Evolutionary conservation across 345 rosid genomes (phyloP), one percentile per base, ranked within the genome.

Genomic region (Camelina neglecta): DNA sequence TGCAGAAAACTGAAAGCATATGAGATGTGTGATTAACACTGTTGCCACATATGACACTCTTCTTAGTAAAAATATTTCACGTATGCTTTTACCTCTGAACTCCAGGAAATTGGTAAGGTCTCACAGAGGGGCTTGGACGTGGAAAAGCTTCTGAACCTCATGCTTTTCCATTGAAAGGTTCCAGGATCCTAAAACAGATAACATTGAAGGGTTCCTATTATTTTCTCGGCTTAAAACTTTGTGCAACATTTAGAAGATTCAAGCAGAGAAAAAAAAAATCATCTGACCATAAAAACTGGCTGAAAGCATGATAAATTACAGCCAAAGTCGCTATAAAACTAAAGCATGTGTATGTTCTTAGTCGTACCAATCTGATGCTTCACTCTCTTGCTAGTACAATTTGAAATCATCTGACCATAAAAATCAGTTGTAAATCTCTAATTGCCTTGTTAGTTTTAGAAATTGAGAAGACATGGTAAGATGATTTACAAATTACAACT

Each of bases 51-150:
- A 65, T 72, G 59, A 67, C 21, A 59, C 35, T 65, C 21, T 39
- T 13, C 76, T 57, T 18, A 51, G 57, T 20, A 21, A 67, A 67
- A 33, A 54, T 54, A 24, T 60, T 18, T 10, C 18, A 60, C 4
- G 23, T n/a, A 78, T 63, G 51, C 8, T 65, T 59, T 73, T 74
- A 79, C 82, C 82, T 73, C 31, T 73, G 75, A 62, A 18, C 71
- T 73, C 66, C 82, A 61, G 78, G 62, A 74, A 55, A 79, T 11
- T 73, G 75, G 61, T 61, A 54, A 54, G 82, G 75, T 73, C 79
- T 79, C 69, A 45, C 67, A 68, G 79, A 73, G 69, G 71, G 71
- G 75, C 23, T 79, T 60, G 71, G 75, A 38, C 50, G 65, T 63
- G 74, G 70, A 79, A 73, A 62, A 60, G 75, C 59, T 45, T 60